Percentiles rank a stretch among this genome's conserved stretches.
Evolutionary conservation across 306 rosid genomes (phyloP).

Genomic region (Acacia crassicarpa): DNA sequence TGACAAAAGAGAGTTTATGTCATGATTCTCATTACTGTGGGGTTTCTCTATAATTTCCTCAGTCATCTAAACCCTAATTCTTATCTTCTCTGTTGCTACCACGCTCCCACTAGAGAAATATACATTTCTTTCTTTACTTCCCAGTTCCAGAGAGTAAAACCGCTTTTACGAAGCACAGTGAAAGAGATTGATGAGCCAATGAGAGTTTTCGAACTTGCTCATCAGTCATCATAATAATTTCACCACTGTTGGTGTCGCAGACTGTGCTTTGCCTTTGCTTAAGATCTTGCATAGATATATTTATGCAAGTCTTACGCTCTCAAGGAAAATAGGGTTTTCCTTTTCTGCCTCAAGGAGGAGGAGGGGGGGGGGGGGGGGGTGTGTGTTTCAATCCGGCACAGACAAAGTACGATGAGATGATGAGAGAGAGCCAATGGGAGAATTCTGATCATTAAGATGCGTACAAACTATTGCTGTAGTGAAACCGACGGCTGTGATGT

Average conservation of each 20-base stretch:
- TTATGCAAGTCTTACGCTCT: conserved; percentile 42
- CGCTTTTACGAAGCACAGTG: conserved; percentile 35
- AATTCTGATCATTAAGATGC: conserved; percentile 49
- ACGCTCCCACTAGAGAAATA: not conserved
- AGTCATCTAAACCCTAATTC: conserved; percentile 51
- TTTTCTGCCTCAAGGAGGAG: conserved; percentile 2
- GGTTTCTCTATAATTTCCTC: conserved; percentile 35
- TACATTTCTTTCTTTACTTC: not conserved
- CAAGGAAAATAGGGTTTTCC: conserved; percentile 5
- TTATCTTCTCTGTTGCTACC: conserved; percentile 16
- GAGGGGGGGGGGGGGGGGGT: conserved; percentile 20
- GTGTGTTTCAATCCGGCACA: not conserved
- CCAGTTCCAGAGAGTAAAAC: conserved; percentile 21
- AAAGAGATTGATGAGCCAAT: conserved; percentile 47
- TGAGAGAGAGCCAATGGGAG: conserved; percentile 56
- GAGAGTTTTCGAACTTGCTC: conserved; percentile 29
- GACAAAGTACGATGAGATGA: conserved; percentile 34
- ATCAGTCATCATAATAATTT: conserved; percentile 47
- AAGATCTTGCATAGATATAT: conserved; percentile 57
- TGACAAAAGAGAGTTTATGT: conserved; percentile 67
- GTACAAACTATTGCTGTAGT: conserved; percentile 37
- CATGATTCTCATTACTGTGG: conserved; percentile 53
- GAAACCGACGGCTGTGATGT: conserved; percentile 69
- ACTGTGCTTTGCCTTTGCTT: conserved; percentile 45
- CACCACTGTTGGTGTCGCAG: conserved; percentile 43